phyloP scores from a whole-genome alignment of 371 early-diverging fungal genomes.

The Capillidium rhysosporum region DNA sequence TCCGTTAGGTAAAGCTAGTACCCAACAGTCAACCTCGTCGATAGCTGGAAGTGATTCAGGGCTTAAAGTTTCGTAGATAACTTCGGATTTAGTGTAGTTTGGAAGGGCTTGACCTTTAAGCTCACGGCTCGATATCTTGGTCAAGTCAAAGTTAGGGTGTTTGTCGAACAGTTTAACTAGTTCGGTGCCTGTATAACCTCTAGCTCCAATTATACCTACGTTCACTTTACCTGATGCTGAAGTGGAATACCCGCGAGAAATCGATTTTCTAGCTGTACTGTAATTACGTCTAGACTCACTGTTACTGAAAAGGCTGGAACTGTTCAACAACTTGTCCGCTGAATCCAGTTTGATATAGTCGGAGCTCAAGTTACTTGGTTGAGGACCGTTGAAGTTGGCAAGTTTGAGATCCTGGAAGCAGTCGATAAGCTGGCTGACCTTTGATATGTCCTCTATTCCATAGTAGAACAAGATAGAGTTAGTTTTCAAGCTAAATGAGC shows the following conservation, averaged over 20 bases:
- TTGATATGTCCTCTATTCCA: conserved; percentile 56
- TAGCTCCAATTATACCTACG: conserved; percentile 91
- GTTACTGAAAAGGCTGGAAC: conserved; percentile 6
- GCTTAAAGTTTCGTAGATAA: conserved; percentile 59
- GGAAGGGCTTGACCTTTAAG: conserved; percentile 64
- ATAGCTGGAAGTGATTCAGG: conserved; percentile 41
- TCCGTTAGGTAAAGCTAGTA: conserved; percentile 87
- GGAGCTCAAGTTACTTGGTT: no score
- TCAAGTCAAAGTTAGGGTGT: conserved; percentile 67
- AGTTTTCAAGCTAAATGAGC: conserved; percentile 41
- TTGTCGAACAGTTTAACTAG: conserved; percentile 67
- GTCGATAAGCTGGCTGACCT: conserved; percentile 16
- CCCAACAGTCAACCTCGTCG: conserved; percentile 75
- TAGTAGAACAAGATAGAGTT: conserved; percentile 76
- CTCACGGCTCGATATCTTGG: conserved; percentile 84
- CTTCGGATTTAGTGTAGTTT: conserved; percentile 40
- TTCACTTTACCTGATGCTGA: no score
- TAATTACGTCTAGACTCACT: conserved; percentile 15
- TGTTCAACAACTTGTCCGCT: conserved; percentile 12
- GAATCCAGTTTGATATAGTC: conserved; percentile 19
- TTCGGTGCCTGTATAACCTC: conserved; percentile 91
- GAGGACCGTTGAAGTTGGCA: background rate
- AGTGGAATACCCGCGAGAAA: conserved; percentile 5
- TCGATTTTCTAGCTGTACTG: conserved; percentile 9
- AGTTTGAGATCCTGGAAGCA: background rate